Percentiles rank a stretch among this genome's conserved stretches.
phyloP scores from a whole-genome alignment of 768 basidiomycete species.

The Pleurotus pulmonarius region DNA sequence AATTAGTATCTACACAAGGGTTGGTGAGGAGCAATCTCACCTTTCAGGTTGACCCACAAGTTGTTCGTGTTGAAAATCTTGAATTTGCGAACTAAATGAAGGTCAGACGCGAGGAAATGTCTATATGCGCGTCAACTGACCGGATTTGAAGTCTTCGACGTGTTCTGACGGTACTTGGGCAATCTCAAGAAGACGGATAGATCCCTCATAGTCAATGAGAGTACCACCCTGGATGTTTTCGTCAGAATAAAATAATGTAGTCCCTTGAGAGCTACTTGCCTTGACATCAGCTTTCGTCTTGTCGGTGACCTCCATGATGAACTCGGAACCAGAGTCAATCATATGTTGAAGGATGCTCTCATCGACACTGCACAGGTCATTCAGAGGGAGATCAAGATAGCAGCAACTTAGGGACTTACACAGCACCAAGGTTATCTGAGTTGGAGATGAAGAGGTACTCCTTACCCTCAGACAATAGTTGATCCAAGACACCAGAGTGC shows the following conservation, averaged over 20 bases:
- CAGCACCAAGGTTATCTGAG: constrained; percentile 94
- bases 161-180: constrained; percentile 94
- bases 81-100: constrained; percentile 57
- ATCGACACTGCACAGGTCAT: constrained; percentile 53
- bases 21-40: constrained; percentile 29
- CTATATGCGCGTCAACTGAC: constrained; percentile 25
- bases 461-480: constrained; percentile 86
- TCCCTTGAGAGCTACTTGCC: constrained; percentile 17
- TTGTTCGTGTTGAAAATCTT: constrained; percentile 80
- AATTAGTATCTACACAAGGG: not conserved
- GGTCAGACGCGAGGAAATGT: not conserved
- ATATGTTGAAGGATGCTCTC: constrained; percentile 83
- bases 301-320: constrained; percentile 94
- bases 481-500: constrained; percentile 89
- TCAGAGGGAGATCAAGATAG: constrained; percentile 15
- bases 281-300: constrained; percentile 89
- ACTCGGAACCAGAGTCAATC: constrained; percentile 77
- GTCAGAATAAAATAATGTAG: not conserved
- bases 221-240: constrained; percentile 65
- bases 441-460: constrained; percentile 98
- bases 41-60: constrained; percentile 73
- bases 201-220: constrained; percentile 87
- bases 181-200: constrained; percentile 85
- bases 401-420: constrained; percentile 42
- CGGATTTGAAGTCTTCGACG: constrained; percentile 90